phyloP scores from a whole-genome alignment of 1,284 basidiomycete species.

The Trametes pubescens region DNA sequence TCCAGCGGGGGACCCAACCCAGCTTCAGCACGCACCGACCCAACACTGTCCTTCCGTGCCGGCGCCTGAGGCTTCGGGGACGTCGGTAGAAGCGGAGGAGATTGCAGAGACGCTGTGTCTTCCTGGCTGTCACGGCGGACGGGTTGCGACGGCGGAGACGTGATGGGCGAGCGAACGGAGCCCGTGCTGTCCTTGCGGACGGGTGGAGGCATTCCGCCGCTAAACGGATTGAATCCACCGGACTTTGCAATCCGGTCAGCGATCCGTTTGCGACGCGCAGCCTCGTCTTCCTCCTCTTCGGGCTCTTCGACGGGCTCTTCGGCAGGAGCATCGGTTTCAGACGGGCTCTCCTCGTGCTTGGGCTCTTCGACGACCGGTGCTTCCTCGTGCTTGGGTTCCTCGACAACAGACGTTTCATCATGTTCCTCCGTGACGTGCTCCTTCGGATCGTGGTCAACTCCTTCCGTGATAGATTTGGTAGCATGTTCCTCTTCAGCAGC shows the following conservation, averaged over 20 bases:
- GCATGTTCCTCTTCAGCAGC: constrained; percentile 6
- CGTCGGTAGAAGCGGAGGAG: constrained; percentile 24
- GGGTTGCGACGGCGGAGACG: constrained; percentile 18
- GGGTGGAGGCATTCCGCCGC: constrained; percentile 43
- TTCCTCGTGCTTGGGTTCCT: not conserved
- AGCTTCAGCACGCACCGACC: constrained; percentile 32
- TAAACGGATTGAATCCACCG: constrained; percentile 72
- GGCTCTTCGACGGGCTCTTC: constrained; percentile 33
- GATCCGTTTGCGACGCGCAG: constrained; percentile 59
- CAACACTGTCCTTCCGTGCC: constrained; percentile 41
- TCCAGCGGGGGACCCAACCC: constrained; percentile 20
- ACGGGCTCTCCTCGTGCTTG: not conserved
- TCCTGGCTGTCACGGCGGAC: constrained; percentile 15
- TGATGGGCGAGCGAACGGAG: constrained; percentile 22
- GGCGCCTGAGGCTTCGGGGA: constrained; percentile 31
- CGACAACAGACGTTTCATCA: not conserved
- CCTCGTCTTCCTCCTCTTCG: constrained; percentile 60
- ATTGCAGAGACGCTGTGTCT: constrained; percentile 4
- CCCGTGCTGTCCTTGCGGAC: constrained; percentile 32
- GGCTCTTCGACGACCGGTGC: not conserved
- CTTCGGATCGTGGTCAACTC: not conserved
- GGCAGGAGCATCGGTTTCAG: constrained; percentile 16
- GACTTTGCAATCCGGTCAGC: constrained; percentile 70
- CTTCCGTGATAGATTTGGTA: not conserved
- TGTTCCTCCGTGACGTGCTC: constrained; percentile 1